These are phyloP conservation scores for Podospora fimiseda DNA, from an alignment of 495 filamentous ascomycete species.

Conservation along the genomic window DNA sequence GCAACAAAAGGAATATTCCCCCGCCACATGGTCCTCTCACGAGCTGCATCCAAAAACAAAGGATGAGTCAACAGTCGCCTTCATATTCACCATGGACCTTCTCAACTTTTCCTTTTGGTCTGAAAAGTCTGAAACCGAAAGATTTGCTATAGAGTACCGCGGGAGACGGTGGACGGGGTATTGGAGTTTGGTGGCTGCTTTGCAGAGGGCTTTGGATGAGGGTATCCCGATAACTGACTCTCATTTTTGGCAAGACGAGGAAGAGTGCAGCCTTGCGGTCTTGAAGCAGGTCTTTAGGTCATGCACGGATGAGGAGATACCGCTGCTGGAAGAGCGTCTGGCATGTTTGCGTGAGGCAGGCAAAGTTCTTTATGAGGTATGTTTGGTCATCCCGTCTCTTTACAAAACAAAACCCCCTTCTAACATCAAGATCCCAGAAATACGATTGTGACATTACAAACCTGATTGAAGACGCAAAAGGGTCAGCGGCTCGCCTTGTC, in stretches of 20 bases:
- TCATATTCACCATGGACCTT: conserved; percentile 95
- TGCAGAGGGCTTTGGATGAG: conserved; percentile 87
- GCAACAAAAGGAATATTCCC: conserved; percentile 76
- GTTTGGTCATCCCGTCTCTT: conserved; percentile 13
- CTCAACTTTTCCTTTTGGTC: conserved; percentile 98
- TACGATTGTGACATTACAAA: conserved; percentile 71
- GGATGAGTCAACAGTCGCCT: conserved; percentile 71
- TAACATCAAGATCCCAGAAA: too few relatives aligned
- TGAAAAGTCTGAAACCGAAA: conserved; percentile 50
- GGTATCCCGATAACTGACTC: conserved; percentile 90
- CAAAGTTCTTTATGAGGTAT: conserved; percentile 73
- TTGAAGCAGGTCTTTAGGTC: conserved; percentile 79
- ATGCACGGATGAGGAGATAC: conserved; percentile 78
- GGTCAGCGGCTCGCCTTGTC: conserved; percentile 77
- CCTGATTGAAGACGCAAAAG: conserved; percentile 65
- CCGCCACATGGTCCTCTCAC: conserved; percentile 77
- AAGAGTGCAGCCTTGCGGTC: conserved; percentile 67
- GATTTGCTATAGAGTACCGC: conserved; percentile 74
- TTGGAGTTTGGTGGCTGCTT: conserved; percentile 82
- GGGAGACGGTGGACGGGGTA: conserved; percentile 87
- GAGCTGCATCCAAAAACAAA: conserved; percentile 82
- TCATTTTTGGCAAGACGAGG: conserved; percentile 76
- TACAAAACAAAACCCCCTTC: conserved; percentile 10
- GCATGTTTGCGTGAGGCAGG: conserved; percentile 80
- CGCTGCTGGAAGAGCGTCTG: conserved; percentile 71